phyloP scores from a whole-genome alignment of 192 early-diverging fungal species.

The Gigaspora rosea region DNA sequence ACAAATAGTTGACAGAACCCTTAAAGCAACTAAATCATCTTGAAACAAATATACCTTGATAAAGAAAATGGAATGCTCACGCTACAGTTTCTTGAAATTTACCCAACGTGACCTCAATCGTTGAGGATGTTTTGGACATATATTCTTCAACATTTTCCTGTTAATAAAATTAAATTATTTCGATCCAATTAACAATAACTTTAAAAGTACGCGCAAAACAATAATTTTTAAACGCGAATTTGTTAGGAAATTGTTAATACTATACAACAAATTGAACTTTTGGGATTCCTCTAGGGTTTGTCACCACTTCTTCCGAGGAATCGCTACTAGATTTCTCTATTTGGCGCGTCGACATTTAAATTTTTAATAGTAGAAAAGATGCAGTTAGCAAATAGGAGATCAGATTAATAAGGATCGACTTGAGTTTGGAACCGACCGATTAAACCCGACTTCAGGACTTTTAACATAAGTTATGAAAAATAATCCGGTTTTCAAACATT shows the following conservation, averaged over 20 bases:
- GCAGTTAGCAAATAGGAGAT: too few species aligned
- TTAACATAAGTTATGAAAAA: too few species aligned
- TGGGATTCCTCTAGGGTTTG: conserved; percentile 95
- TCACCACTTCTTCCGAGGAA: conserved; percentile 38
- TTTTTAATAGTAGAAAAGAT: too few species aligned
- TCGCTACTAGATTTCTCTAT: too few species aligned
- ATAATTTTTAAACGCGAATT: background rate
- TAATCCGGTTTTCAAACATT: too few species aligned
- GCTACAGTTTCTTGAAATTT: conserved; percentile 92
- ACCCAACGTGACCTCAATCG: conserved; percentile 79
- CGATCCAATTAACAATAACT: background rate
- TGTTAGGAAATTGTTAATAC: background rate
- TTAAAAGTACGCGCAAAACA: background rate
- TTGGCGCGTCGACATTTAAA: background rate
- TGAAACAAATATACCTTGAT: too few species aligned
- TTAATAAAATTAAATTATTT: background rate
- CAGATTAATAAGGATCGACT: too few species aligned
- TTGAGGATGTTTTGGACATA: conserved; percentile 62
- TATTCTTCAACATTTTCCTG: conserved; percentile 90
- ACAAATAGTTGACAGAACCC: too few species aligned
- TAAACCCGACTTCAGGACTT: too few species aligned
- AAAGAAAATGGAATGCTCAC: conserved; percentile 40
- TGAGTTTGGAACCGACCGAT: too few species aligned
- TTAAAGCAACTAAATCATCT: too few species aligned
- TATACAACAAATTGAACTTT: conserved; percentile 90